Evolutionary conservation across 495 filamentous ascomycete genomes (phyloP).

Genomic region (Hypoxylon trugodes): DNA sequence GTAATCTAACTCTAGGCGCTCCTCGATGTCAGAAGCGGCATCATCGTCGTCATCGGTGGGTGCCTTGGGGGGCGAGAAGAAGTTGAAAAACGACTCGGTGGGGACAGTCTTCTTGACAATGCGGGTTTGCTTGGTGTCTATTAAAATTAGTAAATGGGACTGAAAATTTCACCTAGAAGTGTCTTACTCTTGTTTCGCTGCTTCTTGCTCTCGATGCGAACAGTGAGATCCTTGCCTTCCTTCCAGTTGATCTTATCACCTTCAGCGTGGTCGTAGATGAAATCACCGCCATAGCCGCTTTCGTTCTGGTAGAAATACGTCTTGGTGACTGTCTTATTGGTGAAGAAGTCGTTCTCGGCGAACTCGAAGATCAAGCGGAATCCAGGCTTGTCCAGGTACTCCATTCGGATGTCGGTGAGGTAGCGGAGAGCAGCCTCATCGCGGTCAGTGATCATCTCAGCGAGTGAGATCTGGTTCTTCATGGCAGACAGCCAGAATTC

Average conservation of each 20-base stretch:
- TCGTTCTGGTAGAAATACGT: slow-evolving; percentile 99
- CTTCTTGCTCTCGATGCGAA: slow-evolving; percentile 97
- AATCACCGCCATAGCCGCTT: slow-evolving; percentile 97
- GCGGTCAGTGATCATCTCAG: slow-evolving; percentile 97
- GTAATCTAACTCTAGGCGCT: slow-evolving; percentile 97
- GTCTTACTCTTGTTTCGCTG: slow-evolving; percentile 97
- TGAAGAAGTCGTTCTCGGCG: slow-evolving; percentile 92
- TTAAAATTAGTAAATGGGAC: slow-evolving; percentile 43
- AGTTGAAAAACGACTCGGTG: slow-evolving; percentile 99
- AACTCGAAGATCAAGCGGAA: slow-evolving; percentile 99
- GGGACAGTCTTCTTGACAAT: slow-evolving; percentile 99
- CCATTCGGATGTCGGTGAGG: slow-evolving; percentile 96
- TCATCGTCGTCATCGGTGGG: slow-evolving; percentile 80
- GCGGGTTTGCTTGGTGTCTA: slow-evolving; percentile 98
- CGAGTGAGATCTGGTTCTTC: slow-evolving; percentile 97
- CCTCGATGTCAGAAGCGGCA: slow-evolving; percentile 88
- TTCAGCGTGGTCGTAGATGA: slow-evolving; percentile 99
- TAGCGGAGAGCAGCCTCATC: slow-evolving; percentile 92
- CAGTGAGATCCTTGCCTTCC: slow-evolving; percentile 87
- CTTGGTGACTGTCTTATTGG: slow-evolving; percentile 96
- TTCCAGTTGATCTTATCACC: slow-evolving; percentile 99
- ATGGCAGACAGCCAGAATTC: slow-evolving; percentile 99
- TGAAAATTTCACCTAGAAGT: not conserved
- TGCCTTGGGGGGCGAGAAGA: slow-evolving; percentile 94
- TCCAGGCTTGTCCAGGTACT: slow-evolving; percentile 97